Evolutionary conservation across 352 stramenopile species (phyloP).

Genomic region (Phytophthora hibernalis): DNA sequence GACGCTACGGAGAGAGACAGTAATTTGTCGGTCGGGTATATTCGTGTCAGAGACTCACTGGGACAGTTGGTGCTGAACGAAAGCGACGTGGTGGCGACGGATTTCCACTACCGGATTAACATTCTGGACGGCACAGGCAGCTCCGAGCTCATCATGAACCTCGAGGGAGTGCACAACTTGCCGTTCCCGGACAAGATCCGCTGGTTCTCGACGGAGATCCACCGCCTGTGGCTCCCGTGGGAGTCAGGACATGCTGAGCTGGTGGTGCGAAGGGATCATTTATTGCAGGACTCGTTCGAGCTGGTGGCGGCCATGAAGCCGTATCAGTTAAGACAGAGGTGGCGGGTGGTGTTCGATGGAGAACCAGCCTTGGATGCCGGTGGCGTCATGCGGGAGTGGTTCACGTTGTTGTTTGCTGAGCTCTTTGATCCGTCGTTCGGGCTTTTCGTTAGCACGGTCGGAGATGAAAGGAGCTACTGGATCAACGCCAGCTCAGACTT

Average conservation of each 20-base stretch:
- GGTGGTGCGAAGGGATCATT: slow-evolving; percentile 77
- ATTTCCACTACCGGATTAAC: slow-evolving; percentile 87
- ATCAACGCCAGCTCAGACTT: slow-evolving; percentile 82
- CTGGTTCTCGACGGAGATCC: slow-evolving; percentile 87
- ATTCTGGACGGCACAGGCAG: slow-evolving; percentile 72
- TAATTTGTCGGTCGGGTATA: slow-evolving; percentile 75
- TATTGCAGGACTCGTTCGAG: slow-evolving; percentile 89
- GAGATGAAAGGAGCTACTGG: slow-evolving; percentile 84
- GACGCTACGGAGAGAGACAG: slow-evolving; percentile 68
- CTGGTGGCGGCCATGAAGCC: slow-evolving; percentile 81
- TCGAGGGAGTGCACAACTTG: slow-evolving; percentile 81
- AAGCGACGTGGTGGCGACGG: slow-evolving; percentile 76
- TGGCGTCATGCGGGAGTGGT: slow-evolving; percentile 92
- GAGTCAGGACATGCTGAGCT: slow-evolving; percentile 83
- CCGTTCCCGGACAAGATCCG: slow-evolving; percentile 81
- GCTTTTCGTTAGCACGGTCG: slow-evolving; percentile 77
- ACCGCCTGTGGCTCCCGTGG: slow-evolving; percentile 84
- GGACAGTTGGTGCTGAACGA: slow-evolving; percentile 82
- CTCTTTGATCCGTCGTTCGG: slow-evolving; percentile 85
- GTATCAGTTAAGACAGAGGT: slow-evolving; percentile 84
- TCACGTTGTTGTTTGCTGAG: slow-evolving; percentile 82
- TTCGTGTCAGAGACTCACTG: slow-evolving; percentile 77
- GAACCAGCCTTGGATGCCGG: slow-evolving; percentile 89
- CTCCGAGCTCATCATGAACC: slow-evolving; percentile 87
- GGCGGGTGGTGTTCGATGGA: slow-evolving; percentile 87